A percentile compares a stretch with the other conserved stretches of the same genome.
Evolutionary conservation across 1,284 basidiomycete genomes (phyloP).

Genomic region (Earliella scabrosa): DNA sequence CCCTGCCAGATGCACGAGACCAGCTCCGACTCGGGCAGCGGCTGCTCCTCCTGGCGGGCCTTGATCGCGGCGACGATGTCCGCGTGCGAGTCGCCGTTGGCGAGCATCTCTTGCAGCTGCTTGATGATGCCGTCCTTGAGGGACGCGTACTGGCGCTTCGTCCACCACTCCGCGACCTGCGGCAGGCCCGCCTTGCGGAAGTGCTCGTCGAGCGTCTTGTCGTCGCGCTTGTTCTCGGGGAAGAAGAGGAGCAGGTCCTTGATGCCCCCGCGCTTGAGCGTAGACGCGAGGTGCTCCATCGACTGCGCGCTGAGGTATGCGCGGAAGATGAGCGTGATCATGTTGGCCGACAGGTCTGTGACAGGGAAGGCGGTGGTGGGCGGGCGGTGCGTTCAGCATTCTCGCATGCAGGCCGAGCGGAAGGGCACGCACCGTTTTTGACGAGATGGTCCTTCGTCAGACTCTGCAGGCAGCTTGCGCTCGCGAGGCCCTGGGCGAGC

Average conservation of each 20-base stretch:
- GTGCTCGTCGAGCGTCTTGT: slow-evolving; percentile 79
- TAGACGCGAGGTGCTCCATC: slow-evolving; percentile 83
- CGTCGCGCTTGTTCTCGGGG: slow-evolving; percentile 79
- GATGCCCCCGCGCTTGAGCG: slow-evolving; percentile 83
- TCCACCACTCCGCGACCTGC: slow-evolving; percentile 90
- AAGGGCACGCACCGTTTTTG: slow-evolving; percentile 75
- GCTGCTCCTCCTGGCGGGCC: slow-evolving; percentile 64
- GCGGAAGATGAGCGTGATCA: slow-evolving; percentile 82
- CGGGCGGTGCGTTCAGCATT: too few species aligned
- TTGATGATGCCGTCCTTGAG: slow-evolving; percentile 43
- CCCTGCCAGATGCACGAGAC: slow-evolving; percentile 92
- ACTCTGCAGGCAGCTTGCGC: slow-evolving; percentile 77
- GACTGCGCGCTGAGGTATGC: slow-evolving; percentile 80
- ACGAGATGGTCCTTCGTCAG: slow-evolving; percentile 93
- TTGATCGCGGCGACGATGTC: slow-evolving; percentile 78
- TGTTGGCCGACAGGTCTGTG: slow-evolving; percentile 75
- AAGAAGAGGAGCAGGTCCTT: slow-evolving; percentile 90
- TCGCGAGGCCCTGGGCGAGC: slow-evolving; percentile 81
- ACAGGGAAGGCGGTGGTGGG: too few species aligned
- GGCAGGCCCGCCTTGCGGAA: slow-evolving; percentile 82
- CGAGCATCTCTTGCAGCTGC: slow-evolving; percentile 42
- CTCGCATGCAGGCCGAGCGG: too few species aligned
- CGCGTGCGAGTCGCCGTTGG: slow-evolving; percentile 64
- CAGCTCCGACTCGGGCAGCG: slow-evolving; percentile 84
- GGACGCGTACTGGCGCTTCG: slow-evolving; percentile 81